These are phyloP conservation scores for Taiozyma sp. DNA, from an alignment of 1,139 yeast genomes.

Conservation along the genomic window DNA sequence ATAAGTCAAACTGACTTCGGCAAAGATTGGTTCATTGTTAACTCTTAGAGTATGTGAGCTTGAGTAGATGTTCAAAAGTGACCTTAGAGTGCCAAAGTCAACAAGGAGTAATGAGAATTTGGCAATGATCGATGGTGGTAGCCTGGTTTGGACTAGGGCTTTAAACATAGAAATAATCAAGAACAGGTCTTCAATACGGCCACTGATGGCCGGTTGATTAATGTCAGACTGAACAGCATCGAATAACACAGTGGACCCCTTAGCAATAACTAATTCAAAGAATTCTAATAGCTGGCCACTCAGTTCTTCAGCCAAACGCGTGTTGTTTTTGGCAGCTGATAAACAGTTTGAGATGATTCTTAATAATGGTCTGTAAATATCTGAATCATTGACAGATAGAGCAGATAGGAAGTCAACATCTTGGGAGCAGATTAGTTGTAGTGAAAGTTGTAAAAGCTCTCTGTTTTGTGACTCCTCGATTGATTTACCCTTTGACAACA, in stretches of 20 bases:
- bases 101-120: slow-evolving; percentile 50
- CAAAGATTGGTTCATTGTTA: slow-evolving; percentile 63
- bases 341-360: slow-evolving; percentile 52
- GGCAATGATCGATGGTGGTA: slow-evolving; percentile 43
- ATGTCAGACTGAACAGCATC: slow-evolving; percentile 54
- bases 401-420: slow-evolving; percentile 42
- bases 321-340: slow-evolving; percentile 37
- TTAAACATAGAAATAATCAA: slow-evolving; percentile 61
- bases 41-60: slow-evolving; percentile 60
- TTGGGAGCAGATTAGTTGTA: slow-evolving; percentile 41
- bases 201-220: slow-evolving; percentile 31
- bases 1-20: slow-evolving; percentile 67
- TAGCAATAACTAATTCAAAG: slow-evolving; percentile 55
- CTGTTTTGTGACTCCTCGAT: slow-evolving; percentile 24
- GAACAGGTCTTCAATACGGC: slow-evolving; percentile 60
- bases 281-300: slow-evolving; percentile 50
- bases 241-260: slow-evolving; percentile 51
- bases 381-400: slow-evolving; percentile 34
- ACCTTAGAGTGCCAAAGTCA: slow-evolving; percentile 57
- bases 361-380: slow-evolving; percentile 54
- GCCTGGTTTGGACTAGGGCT: slow-evolving; percentile 47
- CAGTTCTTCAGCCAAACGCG: slow-evolving; percentile 40
- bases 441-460: slow-evolving; percentile 25
- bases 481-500: slow-evolving; percentile 30
- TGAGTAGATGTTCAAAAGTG: slow-evolving; percentile 63